Evolutionary conservation across 371 early-diverging fungal species (phyloP).

Genomic region (Gilbertella persicaria): DNA sequence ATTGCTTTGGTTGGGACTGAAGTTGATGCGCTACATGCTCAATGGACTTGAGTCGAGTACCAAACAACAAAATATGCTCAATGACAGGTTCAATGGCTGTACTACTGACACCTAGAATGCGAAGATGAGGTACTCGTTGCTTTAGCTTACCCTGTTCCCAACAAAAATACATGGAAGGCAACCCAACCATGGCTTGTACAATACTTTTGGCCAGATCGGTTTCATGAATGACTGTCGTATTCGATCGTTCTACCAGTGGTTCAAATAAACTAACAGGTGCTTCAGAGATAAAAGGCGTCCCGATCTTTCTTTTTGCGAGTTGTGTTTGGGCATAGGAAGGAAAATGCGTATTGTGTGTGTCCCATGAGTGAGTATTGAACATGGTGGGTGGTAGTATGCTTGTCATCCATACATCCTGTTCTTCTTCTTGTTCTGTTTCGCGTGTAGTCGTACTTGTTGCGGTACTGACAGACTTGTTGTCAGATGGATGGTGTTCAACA

Average conservation of each 20-base stretch:
- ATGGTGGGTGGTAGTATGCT: neutral
- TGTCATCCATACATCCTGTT: slow-evolving; percentile 15
- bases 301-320: slow-evolving; percentile 14
- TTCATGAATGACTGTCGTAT: slow-evolving; percentile 16
- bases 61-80: slow-evolving; percentile 31
- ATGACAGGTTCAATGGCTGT: slow-evolving; percentile 26
- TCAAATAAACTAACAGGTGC: slow-evolving; percentile 31
- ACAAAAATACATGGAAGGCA: slow-evolving; percentile 37
- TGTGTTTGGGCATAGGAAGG: slow-evolving; percentile 12
- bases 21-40: slow-evolving; percentile 35
- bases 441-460: neutral
- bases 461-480: neutral
- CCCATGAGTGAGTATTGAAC: slow-evolving; percentile 21
- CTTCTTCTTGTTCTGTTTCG: slow-evolving; percentile 6
- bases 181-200: slow-evolving; percentile 27
- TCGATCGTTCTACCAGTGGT: slow-evolving; percentile 21
- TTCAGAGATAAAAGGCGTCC: slow-evolving; percentile 50
- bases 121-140: slow-evolving; percentile 17
- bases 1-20: slow-evolving; percentile 32
- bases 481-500: neutral
- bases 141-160: slow-evolving; percentile 15
- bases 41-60: slow-evolving; percentile 37
- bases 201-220: slow-evolving; percentile 19
- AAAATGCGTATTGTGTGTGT: slow-evolving; percentile 9
- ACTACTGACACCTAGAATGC: slow-evolving; percentile 47